These are phyloP conservation scores for Chaetomium strumarium DNA, from an alignment of 2,329 filamentous ascomycete genomes.

Conservation along the genomic window DNA sequence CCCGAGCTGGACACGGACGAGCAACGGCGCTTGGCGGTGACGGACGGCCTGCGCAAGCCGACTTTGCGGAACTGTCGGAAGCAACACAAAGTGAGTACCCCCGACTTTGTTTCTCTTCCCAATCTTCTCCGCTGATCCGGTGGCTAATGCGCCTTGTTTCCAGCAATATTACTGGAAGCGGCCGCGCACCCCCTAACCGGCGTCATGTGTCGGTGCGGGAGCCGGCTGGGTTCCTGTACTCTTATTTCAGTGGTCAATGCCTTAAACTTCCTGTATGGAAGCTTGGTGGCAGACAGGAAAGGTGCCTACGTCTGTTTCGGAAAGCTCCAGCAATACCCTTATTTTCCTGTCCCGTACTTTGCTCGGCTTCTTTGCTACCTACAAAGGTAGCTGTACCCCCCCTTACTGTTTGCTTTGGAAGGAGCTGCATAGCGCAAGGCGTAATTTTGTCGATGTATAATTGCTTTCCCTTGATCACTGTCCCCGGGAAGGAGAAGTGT, in stretches of 20 bases:
- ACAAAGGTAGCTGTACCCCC: neutral
- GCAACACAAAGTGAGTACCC: conserved; percentile 78
- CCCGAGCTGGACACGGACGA: conserved; percentile 79
- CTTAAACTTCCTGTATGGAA: neutral
- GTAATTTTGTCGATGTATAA: conserved; percentile 18
- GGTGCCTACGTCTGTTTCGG: conserved; percentile 5
- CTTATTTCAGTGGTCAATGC: neutral
- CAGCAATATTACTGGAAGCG: conserved; percentile 68
- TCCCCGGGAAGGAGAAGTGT: neutral
- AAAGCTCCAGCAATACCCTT: conserved; percentile 6
- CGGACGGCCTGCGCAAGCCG: conserved; percentile 80
- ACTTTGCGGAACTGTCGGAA: conserved; percentile 86
- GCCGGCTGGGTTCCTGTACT: neutral
- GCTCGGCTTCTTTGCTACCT: neutral
- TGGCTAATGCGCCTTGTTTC: conserved; percentile 8
- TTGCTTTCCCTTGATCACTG: conserved; percentile 1
- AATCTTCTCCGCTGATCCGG: neutral
- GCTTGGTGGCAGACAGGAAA: neutral
- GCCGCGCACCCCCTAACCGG: conserved; percentile 49
- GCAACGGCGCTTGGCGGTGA: conserved; percentile 72
- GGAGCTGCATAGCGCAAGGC: conserved; percentile 24
- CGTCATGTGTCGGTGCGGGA: neutral
- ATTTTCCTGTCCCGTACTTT: conserved; percentile 12
- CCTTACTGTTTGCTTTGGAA: conserved; percentile 16
- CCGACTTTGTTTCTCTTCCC: neutral